A percentile compares a stretch with the other conserved stretches of the same genome.
phyloP scores from a whole-genome alignment of 2,329 filamentous ascomycete species.

The Lachnellula suecica region DNA sequence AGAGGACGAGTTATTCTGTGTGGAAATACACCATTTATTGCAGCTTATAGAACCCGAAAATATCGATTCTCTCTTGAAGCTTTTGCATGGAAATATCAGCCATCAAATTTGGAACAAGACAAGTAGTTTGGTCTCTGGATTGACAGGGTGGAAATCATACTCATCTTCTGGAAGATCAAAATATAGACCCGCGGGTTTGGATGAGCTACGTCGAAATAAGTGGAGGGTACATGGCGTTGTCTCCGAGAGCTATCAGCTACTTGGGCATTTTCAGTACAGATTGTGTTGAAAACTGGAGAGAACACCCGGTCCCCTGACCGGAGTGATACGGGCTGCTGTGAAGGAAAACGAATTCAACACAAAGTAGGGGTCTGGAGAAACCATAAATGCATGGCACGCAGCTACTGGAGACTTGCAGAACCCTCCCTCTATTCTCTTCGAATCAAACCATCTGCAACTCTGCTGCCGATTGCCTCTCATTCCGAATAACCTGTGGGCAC shows the following conservation, averaged over 20 bases:
- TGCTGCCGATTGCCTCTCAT: too few species aligned
- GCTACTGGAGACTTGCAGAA: too few species aligned
- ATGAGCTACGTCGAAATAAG: background rate
- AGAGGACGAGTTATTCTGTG: background rate
- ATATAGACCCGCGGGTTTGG: background rate
- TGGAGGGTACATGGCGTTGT: background rate
- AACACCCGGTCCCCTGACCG: too few species aligned
- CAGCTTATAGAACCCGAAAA: background rate
- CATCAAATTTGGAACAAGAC: background rate
- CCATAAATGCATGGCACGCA: too few species aligned
- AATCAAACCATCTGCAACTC: too few species aligned
- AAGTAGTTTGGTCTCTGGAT: background rate
- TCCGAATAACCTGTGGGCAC: too few species aligned
- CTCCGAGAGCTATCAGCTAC: background rate
- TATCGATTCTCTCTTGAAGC: background rate
- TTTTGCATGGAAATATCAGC: background rate
- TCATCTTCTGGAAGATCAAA: background rate
- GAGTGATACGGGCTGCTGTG: too few species aligned
- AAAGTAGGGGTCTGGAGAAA: too few species aligned
- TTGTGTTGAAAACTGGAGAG: too few species aligned
- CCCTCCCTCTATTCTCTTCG: too few species aligned
- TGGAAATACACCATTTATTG: background rate
- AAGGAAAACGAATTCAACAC: too few species aligned
- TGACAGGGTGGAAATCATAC: background rate
- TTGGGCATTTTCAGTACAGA: background rate